phyloP scores from a whole-genome alignment of 768 basidiomycete species.

The Mycena alexandri region DNA sequence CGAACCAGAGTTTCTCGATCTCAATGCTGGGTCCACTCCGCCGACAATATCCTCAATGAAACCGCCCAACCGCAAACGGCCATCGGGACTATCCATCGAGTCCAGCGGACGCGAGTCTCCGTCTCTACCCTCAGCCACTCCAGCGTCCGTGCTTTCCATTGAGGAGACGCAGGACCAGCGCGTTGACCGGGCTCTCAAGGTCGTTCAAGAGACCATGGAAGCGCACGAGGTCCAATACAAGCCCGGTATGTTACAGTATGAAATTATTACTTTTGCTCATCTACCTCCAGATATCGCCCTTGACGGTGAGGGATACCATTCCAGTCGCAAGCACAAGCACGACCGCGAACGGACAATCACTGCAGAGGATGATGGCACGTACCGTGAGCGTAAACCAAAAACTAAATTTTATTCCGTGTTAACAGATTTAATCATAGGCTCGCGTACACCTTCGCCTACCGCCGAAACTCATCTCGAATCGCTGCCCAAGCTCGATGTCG shows the following conservation, averaged over 20 bases:
- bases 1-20: slow-evolving; percentile 89
- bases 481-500: slow-evolving; percentile 43
- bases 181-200: slow-evolving; percentile 66
- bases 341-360: slow-evolving; percentile 57
- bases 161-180: slow-evolving; percentile 53
- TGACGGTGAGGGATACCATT: slow-evolving; percentile 88
- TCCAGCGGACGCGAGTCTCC: slow-evolving; percentile 12
- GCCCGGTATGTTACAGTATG: slow-evolving; percentile 54
- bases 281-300: slow-evolving; percentile 73
- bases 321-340: slow-evolving; percentile 50
- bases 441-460: slow-evolving; percentile 42
- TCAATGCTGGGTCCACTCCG: slow-evolving; percentile 64
- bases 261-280: slow-evolving; percentile 12
- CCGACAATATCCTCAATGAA: slow-evolving; percentile 12
- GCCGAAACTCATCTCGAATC: slow-evolving; percentile 1
- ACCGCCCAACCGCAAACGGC: slow-evolving; percentile 31
- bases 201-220: slow-evolving; percentile 55
- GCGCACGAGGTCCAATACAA: slow-evolving; percentile 74
- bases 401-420: background rate
- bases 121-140: slow-evolving; percentile 22
- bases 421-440: slow-evolving; percentile 28
- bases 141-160: slow-evolving; percentile 46
- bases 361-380: slow-evolving; percentile 44
- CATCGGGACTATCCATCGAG: slow-evolving; percentile 25
- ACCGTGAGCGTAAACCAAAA: slow-evolving; percentile 4